Percentiles rank a stretch among this genome's conserved stretches.
phyloP scores from a whole-genome alignment of 208 protist genomes.

The Porcisia hertigi region DNA sequence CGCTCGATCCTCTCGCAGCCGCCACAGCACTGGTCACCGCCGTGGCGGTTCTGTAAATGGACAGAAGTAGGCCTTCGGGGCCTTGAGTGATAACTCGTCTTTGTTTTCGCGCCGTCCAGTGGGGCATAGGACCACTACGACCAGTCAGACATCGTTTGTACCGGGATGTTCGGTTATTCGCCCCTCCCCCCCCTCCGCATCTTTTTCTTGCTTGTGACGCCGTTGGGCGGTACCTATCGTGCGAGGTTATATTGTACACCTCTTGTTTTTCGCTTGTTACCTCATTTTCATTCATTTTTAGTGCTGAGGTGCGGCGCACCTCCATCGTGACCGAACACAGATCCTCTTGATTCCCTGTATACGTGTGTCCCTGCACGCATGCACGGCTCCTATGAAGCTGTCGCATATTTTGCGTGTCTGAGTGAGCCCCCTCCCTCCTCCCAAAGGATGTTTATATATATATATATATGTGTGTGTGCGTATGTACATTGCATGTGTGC shows the following conservation, averaged over 20 bases:
- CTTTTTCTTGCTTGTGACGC: neutral
- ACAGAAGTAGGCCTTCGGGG: conserved; percentile 10
- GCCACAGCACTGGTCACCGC: conserved; percentile 16
- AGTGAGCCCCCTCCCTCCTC: neutral
- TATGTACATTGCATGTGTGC: no score
- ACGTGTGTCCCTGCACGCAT: neutral
- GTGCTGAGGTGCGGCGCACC: neutral
- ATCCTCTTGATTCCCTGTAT: no score
- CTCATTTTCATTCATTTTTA: neutral
- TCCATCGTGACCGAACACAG: neutral
- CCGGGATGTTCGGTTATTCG: no score
- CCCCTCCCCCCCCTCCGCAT: neutral
- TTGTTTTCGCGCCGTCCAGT: neutral
- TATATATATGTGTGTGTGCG: neutral
- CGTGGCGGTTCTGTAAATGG: conserved; percentile 16
- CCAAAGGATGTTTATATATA: no score
- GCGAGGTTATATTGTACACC: neutral
- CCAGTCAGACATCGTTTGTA: no score
- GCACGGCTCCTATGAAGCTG: neutral
- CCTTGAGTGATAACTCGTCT: neutral
- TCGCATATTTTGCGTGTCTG: neutral
- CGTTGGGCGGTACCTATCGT: neutral
- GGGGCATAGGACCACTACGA: neutral
- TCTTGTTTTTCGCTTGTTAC: no score
- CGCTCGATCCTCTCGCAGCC: conserved; percentile 20